Percentiles rank a stretch among this genome's conserved stretches.
phyloP scores from a whole-genome alignment of 2,329 filamentous ascomycete genomes.

The Pyrenophora seminiperda region DNA sequence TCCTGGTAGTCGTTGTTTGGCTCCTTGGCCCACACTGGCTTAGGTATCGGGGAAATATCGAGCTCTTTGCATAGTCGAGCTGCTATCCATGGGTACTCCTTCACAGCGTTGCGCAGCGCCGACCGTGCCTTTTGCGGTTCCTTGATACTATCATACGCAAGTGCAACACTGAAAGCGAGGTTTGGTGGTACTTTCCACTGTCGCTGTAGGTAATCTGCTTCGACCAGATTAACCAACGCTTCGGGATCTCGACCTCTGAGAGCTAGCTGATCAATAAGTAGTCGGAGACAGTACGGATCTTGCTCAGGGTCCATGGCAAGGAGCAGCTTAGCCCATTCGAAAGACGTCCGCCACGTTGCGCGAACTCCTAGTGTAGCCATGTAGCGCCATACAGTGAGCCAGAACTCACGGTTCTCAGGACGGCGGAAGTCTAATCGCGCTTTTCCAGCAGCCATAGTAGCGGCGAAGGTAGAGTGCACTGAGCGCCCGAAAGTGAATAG shows the following conservation, averaged over 20 bases:
- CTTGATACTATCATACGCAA: conserved; percentile 75
- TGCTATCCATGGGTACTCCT: conserved; percentile 82
- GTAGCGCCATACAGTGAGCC: conserved; percentile 87
- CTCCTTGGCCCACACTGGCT: conserved; percentile 79
- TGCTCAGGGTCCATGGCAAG: conserved; percentile 71
- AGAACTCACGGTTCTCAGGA: conserved; percentile 90
- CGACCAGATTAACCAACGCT: conserved; percentile 75
- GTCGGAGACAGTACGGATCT: conserved; percentile 82
- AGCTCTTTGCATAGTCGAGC: conserved; percentile 79
- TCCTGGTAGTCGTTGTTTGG: conserved; percentile 68
- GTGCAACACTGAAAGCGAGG: conserved; percentile 73
- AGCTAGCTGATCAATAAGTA: conserved; percentile 82
- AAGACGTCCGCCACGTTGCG: conserved; percentile 89
- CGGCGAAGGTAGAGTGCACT: conserved; percentile 79
- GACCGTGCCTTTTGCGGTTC: conserved; percentile 69
- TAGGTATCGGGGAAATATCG: conserved; percentile 74
- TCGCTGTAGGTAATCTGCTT: conserved; percentile 53
- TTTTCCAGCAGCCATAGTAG: conserved; percentile 74
- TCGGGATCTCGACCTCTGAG: conserved; percentile 78
- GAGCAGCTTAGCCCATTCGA: conserved; percentile 91
- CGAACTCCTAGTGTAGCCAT: conserved; percentile 83
- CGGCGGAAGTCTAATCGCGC: conserved; percentile 80
- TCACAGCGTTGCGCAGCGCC: conserved; percentile 70
- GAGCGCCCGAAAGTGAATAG: conserved; percentile 93
- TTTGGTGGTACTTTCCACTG: conserved; percentile 66